Conservation (phyloP, 169 alveolate genomes). For the Toxoplasma gondii region DNA sequence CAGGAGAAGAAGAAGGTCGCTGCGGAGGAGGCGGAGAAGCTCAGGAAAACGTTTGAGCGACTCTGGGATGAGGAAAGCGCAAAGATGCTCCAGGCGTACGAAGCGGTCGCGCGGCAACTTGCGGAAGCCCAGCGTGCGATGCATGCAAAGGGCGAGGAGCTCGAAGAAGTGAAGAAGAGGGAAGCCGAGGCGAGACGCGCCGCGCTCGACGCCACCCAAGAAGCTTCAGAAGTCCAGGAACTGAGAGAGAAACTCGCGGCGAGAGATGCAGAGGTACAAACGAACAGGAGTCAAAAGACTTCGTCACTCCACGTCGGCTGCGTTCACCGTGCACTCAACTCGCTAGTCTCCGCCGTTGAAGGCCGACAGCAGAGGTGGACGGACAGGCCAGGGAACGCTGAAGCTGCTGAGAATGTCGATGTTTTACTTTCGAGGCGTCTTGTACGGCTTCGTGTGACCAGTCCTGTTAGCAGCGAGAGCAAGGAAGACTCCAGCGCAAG, state of each 20-base stretch:
- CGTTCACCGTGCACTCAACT: no score
- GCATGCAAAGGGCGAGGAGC: conserved; percentile 31
- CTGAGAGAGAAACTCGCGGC: neutral
- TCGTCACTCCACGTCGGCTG: no score
- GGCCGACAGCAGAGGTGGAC: no score
- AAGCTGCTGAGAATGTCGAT: no score
- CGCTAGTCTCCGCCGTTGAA: no score
- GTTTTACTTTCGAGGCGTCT: no score
- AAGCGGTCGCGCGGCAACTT: conserved; percentile 40
- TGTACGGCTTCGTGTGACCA: no score
- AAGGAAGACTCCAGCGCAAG: no score
- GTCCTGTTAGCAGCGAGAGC: no score
- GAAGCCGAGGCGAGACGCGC: neutral
- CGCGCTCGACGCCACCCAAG: neutral
- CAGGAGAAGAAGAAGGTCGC: neutral
- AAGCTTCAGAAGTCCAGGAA: neutral
- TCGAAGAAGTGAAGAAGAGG: conserved; percentile 27
- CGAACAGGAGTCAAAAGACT: neutral
- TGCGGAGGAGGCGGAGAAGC: conserved; percentile 35
- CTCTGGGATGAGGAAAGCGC: conserved; percentile 66
- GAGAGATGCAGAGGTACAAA: neutral
- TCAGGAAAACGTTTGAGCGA: conserved; percentile 41
- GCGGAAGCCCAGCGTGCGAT: conserved; percentile 48
- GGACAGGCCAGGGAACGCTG: no score
- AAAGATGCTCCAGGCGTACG: conserved; percentile 61